Base-by-base conservation (phyloP, 2,329 filamentous ascomycete genomes). In the Colletotrichum eremochloae region DNA sequence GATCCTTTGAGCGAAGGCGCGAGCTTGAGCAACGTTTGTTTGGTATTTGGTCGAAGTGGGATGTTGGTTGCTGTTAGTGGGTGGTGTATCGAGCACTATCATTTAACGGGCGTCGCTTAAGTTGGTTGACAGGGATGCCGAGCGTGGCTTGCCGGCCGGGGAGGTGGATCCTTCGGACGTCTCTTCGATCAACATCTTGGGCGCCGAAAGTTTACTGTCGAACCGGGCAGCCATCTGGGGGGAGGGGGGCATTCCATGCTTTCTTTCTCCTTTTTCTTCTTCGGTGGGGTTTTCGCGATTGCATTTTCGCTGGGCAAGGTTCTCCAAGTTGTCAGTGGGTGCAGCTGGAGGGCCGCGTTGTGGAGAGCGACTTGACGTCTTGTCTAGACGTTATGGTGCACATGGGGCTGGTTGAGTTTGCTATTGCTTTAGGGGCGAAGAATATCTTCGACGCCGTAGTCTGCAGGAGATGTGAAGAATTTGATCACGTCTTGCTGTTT, bases 21-120 rank as follows among this genome's bases (percentile, higher is more conserved):
- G 63, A 68, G 65, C 65, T 64, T 64, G 52, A 36, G 67, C 60
- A 60, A 50, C 52, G 52, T 5, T 24, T 60, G n/a, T 24, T 24
- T 24, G 18, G 33, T 24, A 18, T 42, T 50, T 52, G 52, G 44
- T 31, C 24, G 24, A n/a, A 44, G 38, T n/a, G n/a, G 9, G 4
- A 3, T 20, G n/a, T 55, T 31, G 31, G 40, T 8, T 20, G 20
- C 12, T 14, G 55, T 33, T 52, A 52, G 36, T 20, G 33, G 29
- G 33, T 2, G 20, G 29, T 31, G 8, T 33, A 46, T 33, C 29
- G 1, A 9, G 44, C 15, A 11, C 60, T 50, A 62, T 15, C 29
- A 46, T n/a, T 24, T 8, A 1, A 11, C 14, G 5, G n/a, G 3
- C 29, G 14, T 31, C 9, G 33, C 7, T 2, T 1, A n/a, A 7